Base-by-base conservation (phyloP, 176 grass and related monocot genomes). In the Stipa capillata region DNA sequence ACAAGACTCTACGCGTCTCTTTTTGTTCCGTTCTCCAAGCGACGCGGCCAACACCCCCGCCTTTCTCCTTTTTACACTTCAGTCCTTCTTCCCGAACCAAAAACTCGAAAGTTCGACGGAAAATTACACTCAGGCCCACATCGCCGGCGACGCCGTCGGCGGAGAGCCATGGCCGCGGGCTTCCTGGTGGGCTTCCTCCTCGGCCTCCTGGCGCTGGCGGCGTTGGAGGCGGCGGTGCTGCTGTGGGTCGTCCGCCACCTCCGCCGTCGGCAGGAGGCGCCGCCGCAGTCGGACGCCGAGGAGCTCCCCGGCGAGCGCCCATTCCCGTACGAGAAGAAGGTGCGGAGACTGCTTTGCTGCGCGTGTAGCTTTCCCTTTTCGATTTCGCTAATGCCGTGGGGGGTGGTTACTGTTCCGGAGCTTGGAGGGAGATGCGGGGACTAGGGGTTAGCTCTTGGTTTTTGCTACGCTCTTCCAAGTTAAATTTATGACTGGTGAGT, bases 101-200 rank as follows among this genome's bases (percentile, higher is more conserved):
- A 12, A 49, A 5, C 3, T 25, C 20, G 0, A 16, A 20, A 35
- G n/a, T n/a, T n/a, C n/a, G n/a, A n/a, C n/a, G 5, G 24, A 29
- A 16, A 24, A 39, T 82, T 39, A 41, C 80, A 82, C 0, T 15
- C 42, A 73, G 67, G 54, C 37, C 70, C 59, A 6, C 79, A 1
- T 74, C 72, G 73, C 40, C 59, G 24, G n/a, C 49, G 21, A 17
- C 9, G 54, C 7, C 72, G 37, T 44, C 28, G 49, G 55, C 52
- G 63, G 24, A 24, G 6, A 11, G 78, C 72, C 82, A 88, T 90
- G 87, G 50, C 87, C n/a, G 44, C 79, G 44, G 69, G 67, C 43
- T 92, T 94, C 92, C 81, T 86, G 14, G 7, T 51, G 41, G 94
- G 94, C 0, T 94, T 94, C 63, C 63, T 97, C 51, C 25, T 88